phyloP scores from a whole-genome alignment of 176 grass and related monocot genomes.

The Tuctoria greenei region DNA sequence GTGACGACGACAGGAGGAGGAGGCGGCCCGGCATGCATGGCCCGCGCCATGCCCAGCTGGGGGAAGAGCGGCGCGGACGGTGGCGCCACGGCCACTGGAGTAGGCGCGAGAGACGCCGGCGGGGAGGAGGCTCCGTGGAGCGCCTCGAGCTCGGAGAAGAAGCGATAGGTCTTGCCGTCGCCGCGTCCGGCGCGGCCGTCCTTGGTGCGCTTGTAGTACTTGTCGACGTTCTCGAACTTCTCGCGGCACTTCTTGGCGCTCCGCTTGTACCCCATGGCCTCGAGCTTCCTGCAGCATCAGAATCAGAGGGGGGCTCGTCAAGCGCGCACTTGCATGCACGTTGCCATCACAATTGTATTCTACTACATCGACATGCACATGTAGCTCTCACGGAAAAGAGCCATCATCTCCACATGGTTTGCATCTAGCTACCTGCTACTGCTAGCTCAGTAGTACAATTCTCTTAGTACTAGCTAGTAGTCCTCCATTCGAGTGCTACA shows the following conservation, averaged over 20 bases:
- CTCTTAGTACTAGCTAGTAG: not conserved
- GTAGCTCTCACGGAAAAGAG: conserved; percentile 15
- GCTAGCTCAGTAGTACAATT: not conserved
- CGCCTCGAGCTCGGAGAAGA: conserved; percentile 88
- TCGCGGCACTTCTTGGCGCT: conserved; percentile 97
- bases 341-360: conserved; percentile 19
- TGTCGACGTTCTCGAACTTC: conserved; percentile 98
- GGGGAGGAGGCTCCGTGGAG: conserved; percentile 45
- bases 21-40: conserved; percentile 2
- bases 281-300: conserved; percentile 56
- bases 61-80: not conserved
- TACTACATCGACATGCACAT: conserved; percentile 1
- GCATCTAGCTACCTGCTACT: not conserved
- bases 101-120: conserved; percentile 7
- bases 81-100: conserved; percentile 21
- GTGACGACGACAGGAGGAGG: not conserved
- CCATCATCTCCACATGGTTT: no score
- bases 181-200: conserved; percentile 68
- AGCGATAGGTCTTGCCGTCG: conserved; percentile 78
- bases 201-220: conserved; percentile 98
- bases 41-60: not conserved
- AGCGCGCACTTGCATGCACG: conserved; percentile 9
- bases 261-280: conserved; percentile 72
- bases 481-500: no score
- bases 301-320: conserved; percentile 12